Conservation (phyloP, 2,329 filamentous ascomycete genomes). For the Diplodia scrobiculata region DNA sequence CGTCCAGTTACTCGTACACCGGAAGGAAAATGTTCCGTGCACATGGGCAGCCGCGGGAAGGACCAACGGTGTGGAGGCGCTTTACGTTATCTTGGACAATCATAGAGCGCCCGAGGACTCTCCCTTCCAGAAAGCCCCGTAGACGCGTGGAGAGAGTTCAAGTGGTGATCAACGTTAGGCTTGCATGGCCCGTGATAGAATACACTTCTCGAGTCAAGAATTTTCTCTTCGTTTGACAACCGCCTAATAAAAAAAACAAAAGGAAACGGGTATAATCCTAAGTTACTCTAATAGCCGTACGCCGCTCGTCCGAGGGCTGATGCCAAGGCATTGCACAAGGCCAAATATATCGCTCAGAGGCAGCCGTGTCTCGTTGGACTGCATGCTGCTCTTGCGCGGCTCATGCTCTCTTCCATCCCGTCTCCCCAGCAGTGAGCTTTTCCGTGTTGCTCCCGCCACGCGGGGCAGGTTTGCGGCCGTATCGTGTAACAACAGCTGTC, state of each 20-base stretch:
- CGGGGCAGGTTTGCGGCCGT: not conserved
- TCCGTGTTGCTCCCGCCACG: conserved; percentile 13
- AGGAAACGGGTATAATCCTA: conserved; percentile 28
- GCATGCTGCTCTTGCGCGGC: conserved; percentile 21
- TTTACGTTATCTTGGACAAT: not conserved
- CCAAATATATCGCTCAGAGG: conserved; percentile 17
- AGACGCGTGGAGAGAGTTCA: not conserved
- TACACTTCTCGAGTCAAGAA: conserved; percentile 3
- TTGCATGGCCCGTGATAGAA: not conserved
- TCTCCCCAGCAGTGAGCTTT: conserved; percentile 19
- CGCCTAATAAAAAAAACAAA: conserved; percentile 17
- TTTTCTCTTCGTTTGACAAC: conserved; percentile 22
- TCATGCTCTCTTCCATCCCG: conserved; percentile 9
- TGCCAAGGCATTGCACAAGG: conserved; percentile 19
- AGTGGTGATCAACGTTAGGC: not conserved
- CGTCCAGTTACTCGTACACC: conserved; percentile 3
- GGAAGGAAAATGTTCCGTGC: not conserved
- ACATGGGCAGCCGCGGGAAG: not conserved
- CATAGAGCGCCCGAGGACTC: not conserved
- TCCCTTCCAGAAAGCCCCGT: not conserved
- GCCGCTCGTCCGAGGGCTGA: conserved; percentile 18
- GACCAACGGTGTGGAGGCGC: not conserved
- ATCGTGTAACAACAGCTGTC: not conserved
- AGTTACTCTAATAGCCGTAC: conserved; percentile 25
- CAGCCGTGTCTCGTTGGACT: conserved; percentile 12